A percentile compares a stretch with the other conserved stretches of the same genome.
phyloP scores from a whole-genome alignment of 2,329 filamentous ascomycete species.

The Fusarium tjaetaba region DNA sequence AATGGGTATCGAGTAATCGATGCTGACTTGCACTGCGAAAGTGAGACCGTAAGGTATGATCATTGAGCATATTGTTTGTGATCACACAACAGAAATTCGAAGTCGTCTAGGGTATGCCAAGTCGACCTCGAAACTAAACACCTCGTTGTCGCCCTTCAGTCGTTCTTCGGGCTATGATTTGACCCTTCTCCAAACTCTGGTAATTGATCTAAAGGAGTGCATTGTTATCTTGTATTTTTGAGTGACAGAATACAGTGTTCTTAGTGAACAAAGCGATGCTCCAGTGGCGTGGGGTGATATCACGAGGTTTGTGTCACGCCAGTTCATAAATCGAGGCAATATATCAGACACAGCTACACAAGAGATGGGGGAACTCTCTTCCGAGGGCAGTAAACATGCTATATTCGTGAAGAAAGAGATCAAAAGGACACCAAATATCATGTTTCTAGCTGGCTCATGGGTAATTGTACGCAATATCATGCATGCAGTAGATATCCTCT shows the following conservation, averaged over 20 bases:
- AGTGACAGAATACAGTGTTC: too few species aligned
- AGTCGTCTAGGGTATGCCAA: conserved; percentile 9
- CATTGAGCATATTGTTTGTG: background rate
- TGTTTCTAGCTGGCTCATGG: background rate
- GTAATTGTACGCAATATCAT: background rate
- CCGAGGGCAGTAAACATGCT: background rate
- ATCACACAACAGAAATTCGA: background rate
- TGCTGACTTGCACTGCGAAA: background rate
- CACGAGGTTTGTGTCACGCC: background rate
- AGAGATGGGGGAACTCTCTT: too few species aligned
- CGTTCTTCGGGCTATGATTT: background rate
- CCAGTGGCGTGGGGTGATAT: background rate
- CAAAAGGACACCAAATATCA: background rate
- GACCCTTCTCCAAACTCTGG: background rate
- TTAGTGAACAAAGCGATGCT: background rate
- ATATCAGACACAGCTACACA: too few species aligned
- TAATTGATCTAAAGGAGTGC: background rate
- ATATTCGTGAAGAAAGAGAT: background rate
- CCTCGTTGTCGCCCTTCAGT: background rate
- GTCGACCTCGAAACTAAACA: background rate
- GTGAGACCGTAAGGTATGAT: background rate
- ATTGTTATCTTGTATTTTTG: background rate
- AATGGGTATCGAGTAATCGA: background rate
- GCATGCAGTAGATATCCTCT: background rate
- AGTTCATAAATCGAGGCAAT: background rate